Base-by-base conservation (phyloP, 2,329 filamentous ascomycete species). In the Cryphonectria japonica region DNA sequence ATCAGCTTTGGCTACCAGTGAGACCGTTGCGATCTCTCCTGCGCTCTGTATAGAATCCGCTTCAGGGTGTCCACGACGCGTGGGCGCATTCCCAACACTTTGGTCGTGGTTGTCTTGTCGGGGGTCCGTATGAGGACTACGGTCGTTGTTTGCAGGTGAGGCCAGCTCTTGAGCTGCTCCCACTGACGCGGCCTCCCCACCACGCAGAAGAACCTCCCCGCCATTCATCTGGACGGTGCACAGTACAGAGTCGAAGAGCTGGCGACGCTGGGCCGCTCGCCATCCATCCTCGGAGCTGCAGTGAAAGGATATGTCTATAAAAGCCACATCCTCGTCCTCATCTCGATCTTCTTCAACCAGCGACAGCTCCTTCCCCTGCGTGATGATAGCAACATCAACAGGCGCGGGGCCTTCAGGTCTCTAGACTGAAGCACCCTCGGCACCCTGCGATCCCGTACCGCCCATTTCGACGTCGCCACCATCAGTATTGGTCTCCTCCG, bases 381-480 rank as follows among this genome's bases (percentile, higher is more conserved):
- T 13, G 29, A 54, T n/a, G 46, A 57, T 43, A 59, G 61, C 37
- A 59, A 62, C 39, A 68, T 59, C 68, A 63, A n/a, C 54, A 52
- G 29, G 65, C 59, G 34, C 69, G 32, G 46, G 50, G 50, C 64
- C 60, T 32, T 61, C 66, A 43, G 59, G 63, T 63, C 41, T 57
- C 71, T 73, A 73, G 59, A 29, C 66, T 68, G 68, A 67, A 69
- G 70, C 67, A 80, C 82, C 83, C 85, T 85, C 76, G 79, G 79
- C 74, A 83, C 82, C 9, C 73, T 80, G 52, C 77, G 76, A 32
- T 73, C 75, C 68, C 57, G 69, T 69, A 26, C 71, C 71, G 19
- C 71, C 69, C 71, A 73, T 73, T 16, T 71, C 69, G 39, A 71
- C 67, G 54, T 73, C 71, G 29, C 57, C 65, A 57, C 75, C 71